Conservation (phyloP, 345 rosid genomes). For the Murraya koenigii region DNA sequence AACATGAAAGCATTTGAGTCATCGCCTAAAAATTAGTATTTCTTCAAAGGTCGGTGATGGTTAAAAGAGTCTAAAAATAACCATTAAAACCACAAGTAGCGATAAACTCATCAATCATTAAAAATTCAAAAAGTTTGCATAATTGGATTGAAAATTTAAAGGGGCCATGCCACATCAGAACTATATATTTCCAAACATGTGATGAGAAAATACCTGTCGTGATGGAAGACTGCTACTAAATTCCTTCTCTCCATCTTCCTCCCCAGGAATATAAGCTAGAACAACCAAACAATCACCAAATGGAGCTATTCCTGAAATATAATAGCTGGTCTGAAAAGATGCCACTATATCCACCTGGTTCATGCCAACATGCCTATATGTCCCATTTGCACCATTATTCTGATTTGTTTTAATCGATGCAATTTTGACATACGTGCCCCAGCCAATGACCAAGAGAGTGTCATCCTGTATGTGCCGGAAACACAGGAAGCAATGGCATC, state of each 20-base stretch:
- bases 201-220: constrained; percentile 65
- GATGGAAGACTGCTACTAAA: constrained; percentile 62
- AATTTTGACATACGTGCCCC: constrained; percentile 91
- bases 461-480: constrained; percentile 60
- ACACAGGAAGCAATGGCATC: constrained; percentile 12
- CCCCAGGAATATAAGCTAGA: constrained; percentile 85
- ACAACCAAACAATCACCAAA: constrained; percentile 98
- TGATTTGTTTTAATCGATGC: constrained; percentile 81
- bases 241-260: constrained; percentile 82
- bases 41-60: background rate
- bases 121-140: background rate
- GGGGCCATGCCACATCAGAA: background rate
- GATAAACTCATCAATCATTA: background rate
- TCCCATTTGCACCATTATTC: constrained; percentile 59
- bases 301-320: constrained; percentile 99
- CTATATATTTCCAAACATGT: background rate
- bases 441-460: constrained; percentile 89
- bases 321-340: constrained; percentile 96
- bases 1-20: background rate
- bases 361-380: constrained; percentile 50
- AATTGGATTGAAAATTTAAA: background rate
- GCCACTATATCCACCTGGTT: constrained; percentile 96
- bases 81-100: background rate
- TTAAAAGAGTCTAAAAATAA: background rate
- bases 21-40: background rate